phyloP scores from a whole-genome alignment of 1,139 yeast species.

The Hemisphaericaspora lyxosophila region DNA sequence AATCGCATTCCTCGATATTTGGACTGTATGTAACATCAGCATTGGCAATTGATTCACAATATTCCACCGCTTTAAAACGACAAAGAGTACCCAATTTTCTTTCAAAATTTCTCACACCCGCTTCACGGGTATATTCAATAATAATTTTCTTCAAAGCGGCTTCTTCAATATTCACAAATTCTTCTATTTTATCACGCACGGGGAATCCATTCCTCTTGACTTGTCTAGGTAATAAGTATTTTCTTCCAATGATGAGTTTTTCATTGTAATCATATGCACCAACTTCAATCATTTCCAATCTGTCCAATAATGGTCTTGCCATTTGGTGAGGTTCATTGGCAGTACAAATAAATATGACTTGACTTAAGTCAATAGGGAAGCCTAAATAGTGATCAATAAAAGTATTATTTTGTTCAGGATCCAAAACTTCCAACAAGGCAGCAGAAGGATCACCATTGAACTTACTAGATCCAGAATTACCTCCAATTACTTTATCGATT shows the following conservation, averaged over 20 bases:
- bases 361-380: conserved; percentile 83
- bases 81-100: conserved; percentile 72
- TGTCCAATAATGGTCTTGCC: conserved; percentile 78
- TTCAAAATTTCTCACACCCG: conserved; percentile 84
- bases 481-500: conserved; percentile 78
- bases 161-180: conserved; percentile 40
- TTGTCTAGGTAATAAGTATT: conserved; percentile 79
- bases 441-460: conserved; percentile 90
- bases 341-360: conserved; percentile 82
- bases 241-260: conserved; percentile 70
- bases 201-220: conserved; percentile 68
- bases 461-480: conserved; percentile 46
- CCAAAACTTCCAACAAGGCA: conserved; percentile 83
- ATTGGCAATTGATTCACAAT: conserved; percentile 41
- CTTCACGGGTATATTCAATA: conserved; percentile 75
- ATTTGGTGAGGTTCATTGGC: conserved; percentile 80
- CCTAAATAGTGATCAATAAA: conserved; percentile 87
- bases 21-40: conserved; percentile 28
- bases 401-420: conserved; percentile 82
- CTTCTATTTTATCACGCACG: conserved; percentile 18
- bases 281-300: conserved; percentile 81
- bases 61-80: conserved; percentile 80
- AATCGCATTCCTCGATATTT: conserved; percentile 40
- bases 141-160: conserved; percentile 62
- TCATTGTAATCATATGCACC: conserved; percentile 83